phyloP scores from a whole-genome alignment of 2,329 filamentous ascomycete genomes.

The Drechmeria coniospora region DNA sequence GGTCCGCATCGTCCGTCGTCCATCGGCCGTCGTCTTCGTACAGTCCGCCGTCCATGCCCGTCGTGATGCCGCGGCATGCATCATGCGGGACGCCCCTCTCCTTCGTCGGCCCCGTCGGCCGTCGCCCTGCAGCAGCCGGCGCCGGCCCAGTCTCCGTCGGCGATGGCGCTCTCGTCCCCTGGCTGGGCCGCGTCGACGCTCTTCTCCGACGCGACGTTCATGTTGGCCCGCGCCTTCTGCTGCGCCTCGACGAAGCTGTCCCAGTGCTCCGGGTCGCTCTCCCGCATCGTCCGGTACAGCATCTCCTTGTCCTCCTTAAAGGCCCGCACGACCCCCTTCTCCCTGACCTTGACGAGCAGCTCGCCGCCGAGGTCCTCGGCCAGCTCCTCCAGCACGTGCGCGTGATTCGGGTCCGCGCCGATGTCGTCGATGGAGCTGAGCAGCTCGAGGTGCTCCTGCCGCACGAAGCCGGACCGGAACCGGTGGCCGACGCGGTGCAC shows the following conservation, averaged over 20 bases:
- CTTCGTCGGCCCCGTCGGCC: not conserved
- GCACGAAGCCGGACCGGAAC: slow-evolving; percentile 38
- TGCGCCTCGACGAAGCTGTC: slow-evolving; percentile 46
- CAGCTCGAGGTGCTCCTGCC: slow-evolving; percentile 34
- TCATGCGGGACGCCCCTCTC: no score
- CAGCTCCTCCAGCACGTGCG: slow-evolving; percentile 41
- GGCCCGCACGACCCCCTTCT: slow-evolving; percentile 43
- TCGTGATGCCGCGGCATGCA: no score
- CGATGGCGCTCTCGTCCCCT: slow-evolving; percentile 25
- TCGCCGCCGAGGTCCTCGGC: slow-evolving; percentile 48
- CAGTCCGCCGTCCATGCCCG: no score
- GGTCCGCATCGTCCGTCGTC: no score
- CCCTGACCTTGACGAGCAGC: slow-evolving; percentile 36
- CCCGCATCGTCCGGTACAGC: slow-evolving; percentile 33
- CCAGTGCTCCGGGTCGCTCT: slow-evolving; percentile 52
- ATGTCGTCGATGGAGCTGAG: slow-evolving; percentile 34
- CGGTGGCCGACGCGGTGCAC: slow-evolving; percentile 39
- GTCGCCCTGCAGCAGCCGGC: not conserved
- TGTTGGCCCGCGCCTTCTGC: slow-evolving; percentile 41
- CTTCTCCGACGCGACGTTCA: slow-evolving; percentile 18
- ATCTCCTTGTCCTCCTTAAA: slow-evolving; percentile 43
- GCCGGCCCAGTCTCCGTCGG: slow-evolving; percentile 14
- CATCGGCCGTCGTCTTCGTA: no score
- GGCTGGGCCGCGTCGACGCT: slow-evolving; percentile 6
- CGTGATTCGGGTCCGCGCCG: slow-evolving; percentile 32